These are phyloP conservation scores for Vitis vinifera DNA, from an alignment of 164 flowering plant species.

Conservation along the genomic window ASM3070453v1 NC_081816.1:4598501-4599000, in stretches of 20 bases:
- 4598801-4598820: conserved; percentile 55
- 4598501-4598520: too few relatives aligned
- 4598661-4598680: too few relatives aligned
- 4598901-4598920: conserved; percentile 28
- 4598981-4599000: not conserved
- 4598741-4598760: not conserved
- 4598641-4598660: too few relatives aligned
- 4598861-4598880: conserved; percentile 42
- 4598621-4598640: too few relatives aligned
- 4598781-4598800: conserved; percentile 62
- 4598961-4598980: not conserved
- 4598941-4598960: not conserved
- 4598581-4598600: too few relatives aligned
- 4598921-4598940: not conserved
- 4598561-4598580: too few relatives aligned
- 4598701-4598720: too few relatives aligned
- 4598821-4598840: conserved; percentile 91
- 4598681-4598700: too few relatives aligned
- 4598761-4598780: not conserved
- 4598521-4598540: too few relatives aligned
- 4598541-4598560: too few relatives aligned
- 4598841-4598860: conserved; percentile 67
- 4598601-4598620: too few relatives aligned
- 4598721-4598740: not conserved
- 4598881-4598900: conserved; percentile 91